Evolutionary conservation across 2,329 filamentous ascomycete genomes (phyloP), one percentile per base, ranked within the genome.

Genomic region (Ophiosphaerella korrae): DNA sequence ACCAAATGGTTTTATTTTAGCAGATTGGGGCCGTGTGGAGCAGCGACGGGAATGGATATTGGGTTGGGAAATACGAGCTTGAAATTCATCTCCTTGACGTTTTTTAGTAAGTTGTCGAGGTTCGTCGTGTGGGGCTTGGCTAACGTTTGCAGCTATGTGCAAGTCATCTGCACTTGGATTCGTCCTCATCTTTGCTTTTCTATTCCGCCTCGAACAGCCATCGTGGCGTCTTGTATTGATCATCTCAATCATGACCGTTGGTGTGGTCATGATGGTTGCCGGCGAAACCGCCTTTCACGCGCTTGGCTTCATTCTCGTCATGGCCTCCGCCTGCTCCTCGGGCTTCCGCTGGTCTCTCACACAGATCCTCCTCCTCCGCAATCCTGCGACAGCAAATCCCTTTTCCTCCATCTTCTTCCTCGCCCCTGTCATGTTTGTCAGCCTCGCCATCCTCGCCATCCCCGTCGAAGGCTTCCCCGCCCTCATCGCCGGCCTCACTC

Each of bases 271-370:
- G 86, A 99, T 99, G 94, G 94, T 97, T 0, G 91, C 92, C 5
- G 94, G 93, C 53, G 94, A 99, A 76, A 87, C 95, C 33, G 87
- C 91, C 42, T 99, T 99, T 75, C 86, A 92, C 63, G 80, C 88
- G 0, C 81, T 90, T 26, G 94, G 94, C 36, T 99, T 99, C 74
- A 76, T 91, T 40, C 87, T 99, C 58, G 89, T 97, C 76, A 97
- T 99, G 74, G 87, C 88, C 0, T 92, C 94, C 11, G 90, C 92
- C 45, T 94, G 96, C 76, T 96, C 96, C 71, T 96, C 92, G 1
- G 94, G 94, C 47, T 96, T 99, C 78, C 88, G 94, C 64, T 99
- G 94, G 94, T 90, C 86, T n/a, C 79, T 99, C n/a, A 97, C 94
- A 0, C 94, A 99, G 71, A 96, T 99, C 53, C 84, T 99, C 3